phyloP scores from a whole-genome alignment of 1,284 basidiomycete species.

The Polyporus tsugae region DNA sequence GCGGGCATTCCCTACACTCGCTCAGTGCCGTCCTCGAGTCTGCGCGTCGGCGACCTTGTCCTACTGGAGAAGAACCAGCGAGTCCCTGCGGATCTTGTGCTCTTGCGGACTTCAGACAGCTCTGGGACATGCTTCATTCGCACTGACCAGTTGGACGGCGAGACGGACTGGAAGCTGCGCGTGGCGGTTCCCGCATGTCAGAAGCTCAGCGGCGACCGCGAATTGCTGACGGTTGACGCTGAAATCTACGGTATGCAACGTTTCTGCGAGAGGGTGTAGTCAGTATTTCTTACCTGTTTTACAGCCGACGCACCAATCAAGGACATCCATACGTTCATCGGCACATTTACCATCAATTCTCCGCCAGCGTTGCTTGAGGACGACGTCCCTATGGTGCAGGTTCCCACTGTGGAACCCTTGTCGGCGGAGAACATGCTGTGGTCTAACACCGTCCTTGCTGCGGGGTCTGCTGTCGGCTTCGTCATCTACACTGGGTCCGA shows the following conservation, averaged over 20 bases:
- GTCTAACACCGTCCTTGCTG: constrained; percentile 98
- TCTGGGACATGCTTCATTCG: constrained; percentile 97
- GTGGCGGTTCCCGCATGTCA: constrained; percentile 90
- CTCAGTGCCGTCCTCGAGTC: constrained; percentile 86
- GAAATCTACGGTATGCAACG: constrained; percentile 76
- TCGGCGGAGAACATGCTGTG: constrained; percentile 96
- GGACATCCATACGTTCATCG: constrained; percentile 96
- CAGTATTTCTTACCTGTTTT: constrained; percentile 17
- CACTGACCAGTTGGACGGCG: constrained; percentile 98
- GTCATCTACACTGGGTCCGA: constrained; percentile 96
- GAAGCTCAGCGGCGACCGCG: constrained; percentile 70
- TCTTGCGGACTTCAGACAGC: constrained; percentile 87
- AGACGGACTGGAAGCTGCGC: constrained; percentile 98
- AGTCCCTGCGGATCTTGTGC: constrained; percentile 94
- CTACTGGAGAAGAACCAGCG: constrained; percentile 96
- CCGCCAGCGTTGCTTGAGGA: constrained; percentile 52
- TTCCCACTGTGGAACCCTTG: constrained; percentile 78
- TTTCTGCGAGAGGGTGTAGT: background rate
- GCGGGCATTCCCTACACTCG: constrained; percentile 64
- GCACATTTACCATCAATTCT: constrained; percentile 85
- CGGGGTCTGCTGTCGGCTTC: constrained; percentile 92
- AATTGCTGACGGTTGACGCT: constrained; percentile 79
- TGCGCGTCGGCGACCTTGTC: constrained; percentile 93
- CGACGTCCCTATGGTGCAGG: constrained; percentile 62
- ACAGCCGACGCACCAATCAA: constrained; percentile 94